Conservation (phyloP, 345 rosid species). For the Boechera stricta region DNA sequence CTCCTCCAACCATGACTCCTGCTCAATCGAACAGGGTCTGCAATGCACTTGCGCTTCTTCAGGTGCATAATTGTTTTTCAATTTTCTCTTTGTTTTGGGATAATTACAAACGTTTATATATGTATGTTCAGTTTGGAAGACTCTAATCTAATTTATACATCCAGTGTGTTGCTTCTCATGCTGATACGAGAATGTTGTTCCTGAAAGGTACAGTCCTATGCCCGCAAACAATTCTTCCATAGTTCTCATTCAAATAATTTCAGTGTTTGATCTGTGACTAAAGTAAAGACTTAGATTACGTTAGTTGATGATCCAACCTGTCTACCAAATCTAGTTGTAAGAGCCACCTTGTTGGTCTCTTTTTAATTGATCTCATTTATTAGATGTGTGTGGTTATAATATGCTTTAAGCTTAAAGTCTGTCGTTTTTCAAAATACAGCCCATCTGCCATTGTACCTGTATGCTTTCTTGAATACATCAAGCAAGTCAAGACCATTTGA, state of each 20-base stretch:
- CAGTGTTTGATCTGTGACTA: background rate
- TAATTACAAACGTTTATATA: background rate
- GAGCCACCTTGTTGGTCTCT: slow-evolving; percentile 22
- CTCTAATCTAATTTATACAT: slow-evolving; percentile 10
- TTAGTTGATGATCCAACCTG: slow-evolving; percentile 18
- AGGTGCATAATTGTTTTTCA: slow-evolving; percentile 44
- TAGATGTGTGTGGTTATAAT: background rate
- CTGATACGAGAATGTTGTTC: slow-evolving; percentile 51
- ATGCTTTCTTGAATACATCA: slow-evolving; percentile 52
- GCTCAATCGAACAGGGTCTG: slow-evolving; percentile 46
- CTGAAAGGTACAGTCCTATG: slow-evolving; percentile 52
- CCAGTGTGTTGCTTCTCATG: slow-evolving; percentile 67
- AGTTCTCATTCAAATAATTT: background rate
- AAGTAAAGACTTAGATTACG: background rate
- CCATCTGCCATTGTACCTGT: slow-evolving; percentile 52
- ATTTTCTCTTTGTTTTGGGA: background rate
- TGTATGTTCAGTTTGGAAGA: slow-evolving; percentile 20
- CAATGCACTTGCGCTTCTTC: slow-evolving; percentile 61
- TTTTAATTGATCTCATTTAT: slow-evolving; percentile 15
- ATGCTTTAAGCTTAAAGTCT: slow-evolving; percentile 5
- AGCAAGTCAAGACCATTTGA: slow-evolving; percentile 52
- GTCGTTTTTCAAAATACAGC: slow-evolving; percentile 51
- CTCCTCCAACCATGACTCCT: slow-evolving; percentile 42
- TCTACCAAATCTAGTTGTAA: background rate
- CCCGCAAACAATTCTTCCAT: slow-evolving; percentile 4